phyloP scores from a whole-genome alignment of 2,329 filamentous ascomycete genomes.

The Cladosporium sp. region DNA sequence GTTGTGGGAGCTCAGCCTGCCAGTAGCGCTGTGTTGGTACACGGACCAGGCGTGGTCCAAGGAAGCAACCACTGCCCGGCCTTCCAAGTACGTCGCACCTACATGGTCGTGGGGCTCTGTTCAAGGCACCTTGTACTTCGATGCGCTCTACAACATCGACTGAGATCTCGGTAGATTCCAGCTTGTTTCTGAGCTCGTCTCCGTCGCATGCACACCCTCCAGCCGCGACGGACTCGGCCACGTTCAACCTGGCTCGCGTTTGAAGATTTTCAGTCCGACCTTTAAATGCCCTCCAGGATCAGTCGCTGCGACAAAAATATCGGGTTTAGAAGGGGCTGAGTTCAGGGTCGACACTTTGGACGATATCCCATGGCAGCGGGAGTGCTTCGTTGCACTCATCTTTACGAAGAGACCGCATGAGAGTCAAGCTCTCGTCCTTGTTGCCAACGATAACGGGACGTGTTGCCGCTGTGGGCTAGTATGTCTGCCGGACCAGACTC shows the following conservation, averaged over 20 bases:
- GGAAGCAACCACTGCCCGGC: neutral
- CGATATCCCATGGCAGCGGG: neutral
- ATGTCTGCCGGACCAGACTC: neutral
- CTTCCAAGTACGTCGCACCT: neutral
- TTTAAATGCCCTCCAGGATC: neutral
- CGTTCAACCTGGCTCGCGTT: neutral
- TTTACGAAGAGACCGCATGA: neutral
- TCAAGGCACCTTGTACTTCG: neutral
- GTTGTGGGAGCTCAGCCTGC: neutral
- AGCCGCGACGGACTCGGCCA: neutral
- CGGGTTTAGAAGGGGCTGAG: neutral
- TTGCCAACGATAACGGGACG: neutral
- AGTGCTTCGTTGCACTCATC: slow-evolving; percentile 5
- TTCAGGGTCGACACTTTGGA: slow-evolving; percentile 7
- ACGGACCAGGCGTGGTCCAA: neutral
- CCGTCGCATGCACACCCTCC: neutral
- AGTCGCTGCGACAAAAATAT: neutral
- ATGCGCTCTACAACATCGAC: neutral
- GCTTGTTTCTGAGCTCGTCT: neutral
- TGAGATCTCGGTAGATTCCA: neutral
- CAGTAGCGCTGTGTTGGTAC: neutral
- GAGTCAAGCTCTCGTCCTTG: slow-evolving; percentile 12
- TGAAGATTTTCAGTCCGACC: neutral
- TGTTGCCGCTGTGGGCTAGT: neutral
- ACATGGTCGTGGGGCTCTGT: slow-evolving; percentile 12